A percentile compares a stretch with the other conserved stretches of the same genome.
Conservation (phyloP, 129 eudicot species). For the Flaveria brownii region DNA sequence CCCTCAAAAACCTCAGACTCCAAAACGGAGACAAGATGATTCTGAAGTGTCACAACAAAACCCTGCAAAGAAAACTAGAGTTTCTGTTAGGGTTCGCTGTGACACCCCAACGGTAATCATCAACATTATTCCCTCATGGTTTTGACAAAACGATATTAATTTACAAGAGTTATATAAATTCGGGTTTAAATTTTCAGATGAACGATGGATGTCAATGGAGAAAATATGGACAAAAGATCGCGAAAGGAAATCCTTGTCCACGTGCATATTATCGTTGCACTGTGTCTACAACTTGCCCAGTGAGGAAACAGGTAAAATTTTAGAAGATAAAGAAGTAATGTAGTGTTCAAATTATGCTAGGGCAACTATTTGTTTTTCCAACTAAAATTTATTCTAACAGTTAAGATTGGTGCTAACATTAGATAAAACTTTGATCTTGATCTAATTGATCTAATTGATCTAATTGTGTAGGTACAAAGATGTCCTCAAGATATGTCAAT, state of each 20-base stretch:
- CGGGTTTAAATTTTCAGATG: constrained; percentile 44
- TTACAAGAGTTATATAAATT: neutral
- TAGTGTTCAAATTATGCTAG: no score
- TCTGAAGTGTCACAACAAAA: constrained; percentile 67
- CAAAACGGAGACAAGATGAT: constrained; percentile 45
- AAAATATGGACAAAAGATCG: constrained; percentile 89
- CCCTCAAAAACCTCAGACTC: constrained; percentile 41
- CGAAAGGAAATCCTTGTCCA: constrained; percentile 94
- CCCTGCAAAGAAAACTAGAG: constrained; percentile 83
- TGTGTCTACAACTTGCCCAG: constrained; percentile 82
- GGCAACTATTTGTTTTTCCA: neutral
- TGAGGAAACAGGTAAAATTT: constrained; percentile 57
- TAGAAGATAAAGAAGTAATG: neutral
- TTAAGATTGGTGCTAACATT: neutral
- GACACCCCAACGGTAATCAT: constrained; percentile 82
- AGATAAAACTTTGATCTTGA: neutral
- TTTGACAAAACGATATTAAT: neutral
- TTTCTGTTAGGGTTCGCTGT: constrained; percentile 90
- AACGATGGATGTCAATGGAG: constrained; percentile 98
- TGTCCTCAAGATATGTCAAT: constrained; percentile 89
- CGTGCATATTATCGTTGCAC: constrained; percentile 93
- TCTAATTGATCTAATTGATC: constrained; percentile 4
- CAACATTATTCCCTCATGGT: neutral
- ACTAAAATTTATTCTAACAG: neutral
- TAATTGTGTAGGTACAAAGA: constrained; percentile 58